Conservation (phyloP, 768 basidiomycete genomes). For the Rhizopogon vulgaris region DNA sequence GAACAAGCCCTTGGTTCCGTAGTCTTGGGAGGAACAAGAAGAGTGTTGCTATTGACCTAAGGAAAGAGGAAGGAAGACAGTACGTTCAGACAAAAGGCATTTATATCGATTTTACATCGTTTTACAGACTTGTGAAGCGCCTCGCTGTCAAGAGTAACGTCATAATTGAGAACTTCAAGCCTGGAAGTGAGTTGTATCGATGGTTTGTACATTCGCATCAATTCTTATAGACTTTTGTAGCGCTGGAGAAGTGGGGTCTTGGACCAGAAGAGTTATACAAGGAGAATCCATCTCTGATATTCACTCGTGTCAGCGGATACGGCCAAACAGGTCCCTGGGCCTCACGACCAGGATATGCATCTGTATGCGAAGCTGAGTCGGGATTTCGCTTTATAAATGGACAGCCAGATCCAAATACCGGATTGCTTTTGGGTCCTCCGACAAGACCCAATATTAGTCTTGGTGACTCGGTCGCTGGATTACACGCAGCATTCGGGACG, state of each 20-base stretch:
- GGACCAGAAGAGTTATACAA: conserved; percentile 54
- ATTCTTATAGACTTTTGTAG: conserved; percentile 24
- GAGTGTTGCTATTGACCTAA: conserved; percentile 62
- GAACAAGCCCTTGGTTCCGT: conserved; percentile 69
- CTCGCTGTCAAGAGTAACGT: conserved; percentile 64
- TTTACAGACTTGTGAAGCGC: conserved; percentile 47
- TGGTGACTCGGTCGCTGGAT: conserved; percentile 65
- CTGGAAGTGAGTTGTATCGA: conserved; percentile 48
- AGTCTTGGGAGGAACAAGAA: conserved; percentile 71
- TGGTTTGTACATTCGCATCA: not conserved
- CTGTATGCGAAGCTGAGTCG: conserved; percentile 71
- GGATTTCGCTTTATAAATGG: conserved; percentile 74
- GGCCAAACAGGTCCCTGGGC: conserved; percentile 75
- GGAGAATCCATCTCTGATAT: conserved; percentile 84
- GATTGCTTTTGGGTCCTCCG: conserved; percentile 52
- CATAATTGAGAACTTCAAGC: conserved; percentile 67
- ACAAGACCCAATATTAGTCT: conserved; percentile 68
- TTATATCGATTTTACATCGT: not conserved
- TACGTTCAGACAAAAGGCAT: conserved; percentile 16
- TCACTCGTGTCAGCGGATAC: conserved; percentile 79
- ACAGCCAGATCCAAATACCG: conserved; percentile 47
- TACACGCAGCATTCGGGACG: conserved; percentile 71
- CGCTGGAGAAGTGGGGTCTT: conserved; percentile 64
- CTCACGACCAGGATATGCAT: conserved; percentile 63
- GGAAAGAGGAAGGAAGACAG: conserved; percentile 50